These are phyloP conservation scores for Lophium mytilinum DNA, from an alignment of 495 filamentous ascomycete genomes.

Conservation along the genomic window DNA sequence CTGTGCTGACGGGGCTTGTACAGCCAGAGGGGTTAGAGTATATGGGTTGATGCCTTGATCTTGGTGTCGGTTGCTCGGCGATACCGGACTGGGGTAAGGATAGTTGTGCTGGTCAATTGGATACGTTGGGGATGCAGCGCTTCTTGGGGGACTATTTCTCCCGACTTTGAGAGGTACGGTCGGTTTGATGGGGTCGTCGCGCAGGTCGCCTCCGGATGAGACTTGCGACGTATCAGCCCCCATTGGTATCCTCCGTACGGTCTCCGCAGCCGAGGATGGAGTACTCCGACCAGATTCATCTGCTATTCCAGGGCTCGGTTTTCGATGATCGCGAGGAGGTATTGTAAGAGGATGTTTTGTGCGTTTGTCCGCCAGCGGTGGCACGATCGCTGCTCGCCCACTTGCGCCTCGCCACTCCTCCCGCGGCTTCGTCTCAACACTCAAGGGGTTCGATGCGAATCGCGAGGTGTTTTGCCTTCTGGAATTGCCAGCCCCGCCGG, in stretches of 20 bases:
- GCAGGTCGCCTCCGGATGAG: constrained; percentile 12
- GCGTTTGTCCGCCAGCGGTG: constrained; percentile 27
- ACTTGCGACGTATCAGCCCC: constrained; percentile 19
- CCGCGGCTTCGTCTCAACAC: constrained; percentile 29
- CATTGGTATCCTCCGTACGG: constrained; percentile 8
- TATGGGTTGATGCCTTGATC: neutral
- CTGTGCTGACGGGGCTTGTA: neutral
- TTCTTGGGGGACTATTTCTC: constrained; percentile 30
- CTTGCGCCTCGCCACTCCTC: constrained; percentile 47
- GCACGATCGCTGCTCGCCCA: constrained; percentile 40
- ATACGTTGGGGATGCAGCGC: constrained; percentile 23
- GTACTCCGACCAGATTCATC: neutral
- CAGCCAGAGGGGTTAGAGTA: neutral
- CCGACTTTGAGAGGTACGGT: constrained; percentile 33
- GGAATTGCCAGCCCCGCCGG: constrained; percentile 14
- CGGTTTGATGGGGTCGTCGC: constrained; percentile 33
- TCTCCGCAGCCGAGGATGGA: constrained; percentile 11
- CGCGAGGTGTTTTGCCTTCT: constrained; percentile 6
- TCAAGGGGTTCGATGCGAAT: constrained; percentile 2
- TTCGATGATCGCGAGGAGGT: neutral
- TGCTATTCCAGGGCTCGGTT: neutral
- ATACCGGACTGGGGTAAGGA: constrained; percentile 17
- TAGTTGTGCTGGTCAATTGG: constrained; percentile 11
- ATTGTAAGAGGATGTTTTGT: constrained; percentile 12
- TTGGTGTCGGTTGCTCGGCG: neutral